These are phyloP conservation scores for Pseudogymnoascus sp. DNA, from an alignment of 2,329 filamentous ascomycete species.

Conservation along the genomic window DNA sequence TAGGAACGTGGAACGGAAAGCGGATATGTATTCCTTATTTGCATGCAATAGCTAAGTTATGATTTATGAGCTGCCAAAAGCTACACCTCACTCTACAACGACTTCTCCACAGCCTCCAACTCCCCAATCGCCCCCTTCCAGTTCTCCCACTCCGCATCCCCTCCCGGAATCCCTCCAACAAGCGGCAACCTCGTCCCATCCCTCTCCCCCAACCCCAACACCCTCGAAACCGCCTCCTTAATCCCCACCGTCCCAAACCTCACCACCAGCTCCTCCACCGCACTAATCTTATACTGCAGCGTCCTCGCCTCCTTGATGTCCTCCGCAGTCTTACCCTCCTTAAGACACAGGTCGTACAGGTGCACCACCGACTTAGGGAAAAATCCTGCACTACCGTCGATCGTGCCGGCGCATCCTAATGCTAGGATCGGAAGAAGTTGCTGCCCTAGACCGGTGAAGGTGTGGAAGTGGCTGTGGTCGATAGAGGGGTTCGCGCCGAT, in stretches of 20 bases:
- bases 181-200: slow-evolving; percentile 53
- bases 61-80: neutral
- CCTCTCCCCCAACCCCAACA: slow-evolving; percentile 49
- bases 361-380: slow-evolving; percentile 53
- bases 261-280: slow-evolving; percentile 53
- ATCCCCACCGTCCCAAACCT: slow-evolving; percentile 54
- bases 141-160: slow-evolving; percentile 37
- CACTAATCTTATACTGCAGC: slow-evolving; percentile 52
- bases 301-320: slow-evolving; percentile 41
- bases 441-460: slow-evolving; percentile 57
- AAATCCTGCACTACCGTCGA: slow-evolving; percentile 57
- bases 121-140: slow-evolving; percentile 33
- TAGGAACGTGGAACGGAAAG: neutral
- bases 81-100: neutral
- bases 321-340: slow-evolving; percentile 31
- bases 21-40: neutral
- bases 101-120: slow-evolving; percentile 24
- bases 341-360: slow-evolving; percentile 42
- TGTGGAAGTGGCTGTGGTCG: slow-evolving; percentile 48
- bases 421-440: slow-evolving; percentile 54
- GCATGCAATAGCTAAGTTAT: neutral
- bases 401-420: slow-evolving; percentile 55
- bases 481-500: slow-evolving; percentile 51
- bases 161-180: slow-evolving; percentile 46
- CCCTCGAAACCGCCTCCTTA: slow-evolving; percentile 51